Percentiles rank a stretch among this genome's conserved stretches.
Evolutionary conservation across 495 filamentous ascomycete genomes (phyloP).

Genomic region (Massariosphaeria phaeospora): DNA sequence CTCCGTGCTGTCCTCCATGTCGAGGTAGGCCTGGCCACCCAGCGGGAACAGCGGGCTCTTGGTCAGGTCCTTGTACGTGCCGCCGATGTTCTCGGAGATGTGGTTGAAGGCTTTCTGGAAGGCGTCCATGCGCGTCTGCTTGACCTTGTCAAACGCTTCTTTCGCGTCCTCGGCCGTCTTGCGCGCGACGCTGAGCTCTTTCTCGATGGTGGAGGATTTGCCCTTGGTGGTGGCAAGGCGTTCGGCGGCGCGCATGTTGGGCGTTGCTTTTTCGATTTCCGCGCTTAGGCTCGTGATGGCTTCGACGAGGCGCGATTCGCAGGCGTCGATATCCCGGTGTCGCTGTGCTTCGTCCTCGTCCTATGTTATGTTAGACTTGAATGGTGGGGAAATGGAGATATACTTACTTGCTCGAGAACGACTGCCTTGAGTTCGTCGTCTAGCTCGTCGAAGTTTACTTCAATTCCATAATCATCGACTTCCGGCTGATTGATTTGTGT

Average conservation of each 20-base stretch:
- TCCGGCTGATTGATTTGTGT: conserved; percentile 44
- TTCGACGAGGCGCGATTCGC: conserved; percentile 72
- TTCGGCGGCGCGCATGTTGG: conserved; percentile 92
- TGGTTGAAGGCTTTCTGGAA: conserved; percentile 94
- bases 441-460: conserved; percentile 80
- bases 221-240: conserved; percentile 81
- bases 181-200: conserved; percentile 81
- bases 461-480: conserved; percentile 86
- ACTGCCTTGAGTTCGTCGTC: conserved; percentile 62
- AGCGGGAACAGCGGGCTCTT: conserved; percentile 76
- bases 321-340: too few species aligned
- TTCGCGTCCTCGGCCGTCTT: conserved; percentile 65
- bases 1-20: conserved; percentile 82
- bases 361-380: conserved; percentile 13
- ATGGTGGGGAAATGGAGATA: too few species aligned
- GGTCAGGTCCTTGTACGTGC: conserved; percentile 93
- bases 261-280: conserved; percentile 87
- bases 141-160: conserved; percentile 75
- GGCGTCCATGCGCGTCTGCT: conserved; percentile 75
- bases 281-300: conserved; percentile 65
- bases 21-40: conserved; percentile 91
- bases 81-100: conserved; percentile 88
- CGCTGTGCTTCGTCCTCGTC: too few species aligned
- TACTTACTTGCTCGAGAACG: too few species aligned
- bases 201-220: conserved; percentile 77